Percentiles rank a stretch among this genome's conserved stretches.
phyloP scores from a whole-genome alignment of 1,284 basidiomycete species.

The Coniferiporia weirii region DNA sequence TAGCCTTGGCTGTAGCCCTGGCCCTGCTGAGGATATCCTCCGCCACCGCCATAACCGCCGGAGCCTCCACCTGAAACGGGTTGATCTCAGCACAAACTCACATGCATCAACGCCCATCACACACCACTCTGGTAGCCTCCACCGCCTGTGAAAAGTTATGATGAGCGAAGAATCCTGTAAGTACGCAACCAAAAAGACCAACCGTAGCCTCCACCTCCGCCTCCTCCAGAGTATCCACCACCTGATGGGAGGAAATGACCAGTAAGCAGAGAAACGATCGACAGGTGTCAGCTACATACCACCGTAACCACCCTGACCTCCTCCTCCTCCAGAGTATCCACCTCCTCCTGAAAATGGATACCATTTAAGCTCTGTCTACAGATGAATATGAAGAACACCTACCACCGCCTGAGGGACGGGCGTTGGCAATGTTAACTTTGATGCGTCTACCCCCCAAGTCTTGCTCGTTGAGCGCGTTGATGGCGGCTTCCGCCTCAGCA shows the following conservation, averaged over 20 bases:
- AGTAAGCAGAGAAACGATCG: constrained; percentile 2
- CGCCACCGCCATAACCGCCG: constrained; percentile 22
- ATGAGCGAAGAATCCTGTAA: neutral
- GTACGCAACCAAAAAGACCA: neutral
- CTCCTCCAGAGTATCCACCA: constrained; percentile 3
- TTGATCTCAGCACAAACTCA: neutral
- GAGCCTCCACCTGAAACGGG: constrained; percentile 18
- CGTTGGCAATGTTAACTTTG: constrained; percentile 93
- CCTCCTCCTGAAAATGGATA: neutral
- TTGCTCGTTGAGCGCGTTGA: constrained; percentile 78
- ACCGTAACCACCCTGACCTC: constrained; percentile 41
- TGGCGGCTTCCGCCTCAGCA: constrained; percentile 77
- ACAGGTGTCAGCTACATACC: constrained; percentile 2
- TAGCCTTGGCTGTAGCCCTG: constrained; percentile 26
- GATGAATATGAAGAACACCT: constrained; percentile 66
- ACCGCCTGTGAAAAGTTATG: neutral
- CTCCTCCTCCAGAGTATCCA: constrained; percentile 21
- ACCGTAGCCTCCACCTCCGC: constrained; percentile 4
- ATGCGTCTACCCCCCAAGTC: constrained; percentile 92
- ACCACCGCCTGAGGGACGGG: constrained; percentile 58
- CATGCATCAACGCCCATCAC: neutral
- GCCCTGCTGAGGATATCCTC: constrained; percentile 23
- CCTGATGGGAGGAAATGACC: neutral
- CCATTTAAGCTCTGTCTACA: constrained; percentile 19
- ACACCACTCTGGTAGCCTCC: constrained; percentile 19